A percentile compares a stretch with the other conserved stretches of the same genome.
These are phyloP conservation scores for Tetrapisispora fleetii DNA, from an alignment of 805 yeast genomes.

Conservation along the genomic window DNA sequence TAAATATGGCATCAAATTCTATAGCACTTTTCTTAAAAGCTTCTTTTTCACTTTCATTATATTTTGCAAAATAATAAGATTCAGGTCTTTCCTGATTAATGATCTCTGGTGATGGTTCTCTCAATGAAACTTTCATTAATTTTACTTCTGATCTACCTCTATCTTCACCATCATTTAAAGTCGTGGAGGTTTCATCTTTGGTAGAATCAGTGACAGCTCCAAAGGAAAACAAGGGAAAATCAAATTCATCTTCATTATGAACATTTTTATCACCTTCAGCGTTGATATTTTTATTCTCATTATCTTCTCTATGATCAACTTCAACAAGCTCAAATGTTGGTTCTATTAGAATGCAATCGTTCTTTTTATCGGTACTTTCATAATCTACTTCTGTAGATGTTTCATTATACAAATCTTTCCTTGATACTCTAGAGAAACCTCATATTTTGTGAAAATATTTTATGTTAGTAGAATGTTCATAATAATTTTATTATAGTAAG, in stretches of 20 bases:
- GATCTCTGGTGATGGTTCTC: constrained; percentile 14
- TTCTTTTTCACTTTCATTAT: constrained; percentile 7
- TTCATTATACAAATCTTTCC: constrained; percentile 14
- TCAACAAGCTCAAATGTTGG: constrained; percentile 25
- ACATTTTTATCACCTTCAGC: constrained; percentile 4
- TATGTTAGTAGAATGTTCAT: not conserved
- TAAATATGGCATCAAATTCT: constrained; percentile 10
- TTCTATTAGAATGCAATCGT: constrained; percentile 13
- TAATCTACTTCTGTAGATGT: not conserved
- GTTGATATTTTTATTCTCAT: not conserved
- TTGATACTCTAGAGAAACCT: constrained; percentile 11
- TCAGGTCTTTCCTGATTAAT: constrained; percentile 17
- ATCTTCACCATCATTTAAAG: not conserved
- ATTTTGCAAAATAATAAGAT: constrained; percentile 17
- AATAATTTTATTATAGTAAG: not conserved
- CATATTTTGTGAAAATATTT: not conserved
- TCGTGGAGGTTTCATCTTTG: not conserved
- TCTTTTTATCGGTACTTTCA: constrained; percentile 6
- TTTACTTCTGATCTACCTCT: constrained; percentile 9
- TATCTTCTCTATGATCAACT: constrained; percentile 1
- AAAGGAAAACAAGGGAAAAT: constrained; percentile 25
- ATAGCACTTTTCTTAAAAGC: constrained; percentile 15
- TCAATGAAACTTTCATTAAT: constrained; percentile 21
- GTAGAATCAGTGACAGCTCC: constrained; percentile 1
- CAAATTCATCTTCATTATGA: constrained; percentile 17